These are phyloP conservation scores for Alopecurus myosuroides DNA, from an alignment of 176 grass and related monocot species.

Conservation along the genomic window DNA sequence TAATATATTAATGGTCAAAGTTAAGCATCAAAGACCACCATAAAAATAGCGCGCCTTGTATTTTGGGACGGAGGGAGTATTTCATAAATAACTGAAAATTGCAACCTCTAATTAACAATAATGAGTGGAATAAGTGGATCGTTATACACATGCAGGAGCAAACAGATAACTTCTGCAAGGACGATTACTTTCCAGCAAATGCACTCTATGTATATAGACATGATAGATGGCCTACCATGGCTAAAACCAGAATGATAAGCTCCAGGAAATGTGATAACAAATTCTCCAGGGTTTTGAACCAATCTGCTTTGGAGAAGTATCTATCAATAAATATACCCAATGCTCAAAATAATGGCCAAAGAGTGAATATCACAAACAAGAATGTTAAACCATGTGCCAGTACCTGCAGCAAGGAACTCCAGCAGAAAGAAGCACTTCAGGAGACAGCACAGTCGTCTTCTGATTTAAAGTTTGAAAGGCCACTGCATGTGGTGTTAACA, in stretches of 20 bases:
- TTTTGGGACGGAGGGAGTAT: too few species aligned
- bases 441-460: constrained; percentile 96
- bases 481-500: constrained; percentile 54
- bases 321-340: constrained; percentile 52
- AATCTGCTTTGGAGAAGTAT: constrained; percentile 78
- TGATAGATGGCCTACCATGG: constrained; percentile 64
- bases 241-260: constrained; percentile 99
- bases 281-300: constrained; percentile 99
- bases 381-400: constrained; percentile 28
- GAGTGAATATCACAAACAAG: constrained; percentile 21
- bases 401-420: constrained; percentile 99
- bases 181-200: neutral
- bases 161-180: constrained; percentile 26
- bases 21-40: too few species aligned
- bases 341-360: constrained; percentile 41
- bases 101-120: constrained; percentile 4
- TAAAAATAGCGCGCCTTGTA: too few species aligned
- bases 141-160: constrained; percentile 6
- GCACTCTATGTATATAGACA: constrained; percentile 18
- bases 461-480: constrained; percentile 90
- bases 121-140: neutral
- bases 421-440: constrained; percentile 82
- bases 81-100: constrained; percentile 23
- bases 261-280: constrained; percentile 98
- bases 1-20: too few species aligned